Percentiles rank a stretch among this genome's conserved stretches.
phyloP scores from a whole-genome alignment of 768 basidiomycete genomes.

The Calocybe gangraenosa region DNA sequence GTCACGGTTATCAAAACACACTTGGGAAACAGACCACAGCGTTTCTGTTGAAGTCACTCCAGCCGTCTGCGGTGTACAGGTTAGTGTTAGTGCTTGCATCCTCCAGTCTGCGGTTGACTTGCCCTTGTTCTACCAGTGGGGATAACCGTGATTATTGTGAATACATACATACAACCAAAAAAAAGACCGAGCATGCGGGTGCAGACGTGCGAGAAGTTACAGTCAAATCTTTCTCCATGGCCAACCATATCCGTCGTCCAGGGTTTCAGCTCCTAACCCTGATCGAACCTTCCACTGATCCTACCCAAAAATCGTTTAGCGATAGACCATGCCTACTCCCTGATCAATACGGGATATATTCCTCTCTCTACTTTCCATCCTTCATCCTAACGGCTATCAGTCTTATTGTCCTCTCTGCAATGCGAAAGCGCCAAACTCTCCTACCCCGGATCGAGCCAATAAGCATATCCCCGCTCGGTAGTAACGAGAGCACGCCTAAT shows the following conservation, averaged over 20 bases:
- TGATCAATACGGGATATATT: slow-evolving; percentile 58
- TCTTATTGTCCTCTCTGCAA: slow-evolving; percentile 38
- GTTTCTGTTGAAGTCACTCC: slow-evolving; percentile 66
- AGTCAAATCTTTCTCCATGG: slow-evolving; percentile 82
- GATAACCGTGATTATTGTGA: slow-evolving; percentile 95
- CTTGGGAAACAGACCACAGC: slow-evolving; percentile 74
- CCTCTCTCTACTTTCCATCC: slow-evolving; percentile 59
- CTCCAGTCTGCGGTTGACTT: not conserved
- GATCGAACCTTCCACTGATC: slow-evolving; percentile 31
- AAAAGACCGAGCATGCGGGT: slow-evolving; percentile 16
- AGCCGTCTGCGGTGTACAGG: slow-evolving; percentile 72
- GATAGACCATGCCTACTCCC: slow-evolving; percentile 81
- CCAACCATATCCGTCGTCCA: slow-evolving; percentile 64
- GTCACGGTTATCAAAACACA: slow-evolving; percentile 79
- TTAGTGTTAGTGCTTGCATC: slow-evolving; percentile 22
- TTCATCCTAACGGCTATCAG: slow-evolving; percentile 40
- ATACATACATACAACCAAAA: slow-evolving; percentile 43
- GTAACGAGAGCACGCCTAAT: slow-evolving; percentile 20
- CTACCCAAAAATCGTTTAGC: slow-evolving; percentile 40
- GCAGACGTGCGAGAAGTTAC: slow-evolving; percentile 68
- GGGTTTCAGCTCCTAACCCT: slow-evolving; percentile 85
- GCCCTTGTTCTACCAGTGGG: slow-evolving; percentile 40
- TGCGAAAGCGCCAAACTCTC: slow-evolving; percentile 34
- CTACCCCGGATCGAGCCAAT: slow-evolving; percentile 24
- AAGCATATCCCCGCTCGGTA: slow-evolving; percentile 26